Evolutionary conservation across 2,329 filamentous ascomycete species (phyloP).

Genomic region (Pleoardoris graminearum): DNA sequence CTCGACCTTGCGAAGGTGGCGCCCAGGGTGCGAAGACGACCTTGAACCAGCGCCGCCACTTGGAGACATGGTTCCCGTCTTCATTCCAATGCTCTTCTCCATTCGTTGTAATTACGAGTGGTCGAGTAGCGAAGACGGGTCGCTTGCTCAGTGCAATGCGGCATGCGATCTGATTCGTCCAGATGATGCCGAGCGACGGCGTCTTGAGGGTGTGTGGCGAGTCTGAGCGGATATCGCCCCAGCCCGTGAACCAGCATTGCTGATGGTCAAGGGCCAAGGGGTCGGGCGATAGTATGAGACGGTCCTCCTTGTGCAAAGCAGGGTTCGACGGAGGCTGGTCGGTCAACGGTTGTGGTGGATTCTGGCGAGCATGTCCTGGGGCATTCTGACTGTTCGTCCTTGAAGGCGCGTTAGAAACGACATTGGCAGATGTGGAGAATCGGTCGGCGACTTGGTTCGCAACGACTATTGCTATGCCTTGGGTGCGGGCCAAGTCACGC

Average conservation of each 20-base stretch:
- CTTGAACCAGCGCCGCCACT: conserved; percentile 78
- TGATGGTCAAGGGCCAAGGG: conserved; percentile 82
- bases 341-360: conserved; percentile 18
- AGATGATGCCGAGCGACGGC: conserved; percentile 83
- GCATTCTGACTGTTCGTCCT: conserved; percentile 36
- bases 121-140: conserved; percentile 52
- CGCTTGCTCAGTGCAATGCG: conserved; percentile 80
- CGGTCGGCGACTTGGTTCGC: conserved; percentile 95
- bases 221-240: conserved; percentile 67
- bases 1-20: conserved; percentile 54
- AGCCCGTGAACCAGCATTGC: conserved; percentile 92
- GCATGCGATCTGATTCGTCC: conserved; percentile 85
- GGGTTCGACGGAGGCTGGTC: too few species aligned
- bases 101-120: conserved; percentile 32
- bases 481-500: conserved; percentile 71
- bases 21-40: conserved; percentile 87
- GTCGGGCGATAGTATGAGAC: conserved; percentile 49
- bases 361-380: conserved; percentile 13
- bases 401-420: conserved; percentile 30
- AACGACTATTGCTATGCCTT: conserved; percentile 83
- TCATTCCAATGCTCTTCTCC: conserved; percentile 48
- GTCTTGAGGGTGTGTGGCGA: conserved; percentile 64
- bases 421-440: conserved; percentile 56
- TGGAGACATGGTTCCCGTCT: conserved; percentile 52
- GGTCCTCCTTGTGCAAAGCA: conserved; percentile 20